These are phyloP conservation scores for Pyrus communis DNA, from an alignment of 306 rosid species.

Conservation along the genomic window DNA sequence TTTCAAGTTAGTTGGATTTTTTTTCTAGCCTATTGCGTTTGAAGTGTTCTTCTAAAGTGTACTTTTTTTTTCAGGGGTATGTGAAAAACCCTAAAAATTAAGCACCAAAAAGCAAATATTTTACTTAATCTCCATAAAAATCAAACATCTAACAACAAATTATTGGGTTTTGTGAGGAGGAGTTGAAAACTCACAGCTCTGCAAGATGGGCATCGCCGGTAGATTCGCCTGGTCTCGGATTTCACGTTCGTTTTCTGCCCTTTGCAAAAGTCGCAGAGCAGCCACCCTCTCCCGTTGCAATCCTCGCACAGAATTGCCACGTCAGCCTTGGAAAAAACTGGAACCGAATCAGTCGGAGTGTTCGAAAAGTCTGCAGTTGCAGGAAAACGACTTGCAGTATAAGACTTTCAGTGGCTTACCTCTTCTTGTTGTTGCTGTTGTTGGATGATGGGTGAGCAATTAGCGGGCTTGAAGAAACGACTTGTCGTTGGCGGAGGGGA, in stretches of 20 bases:
- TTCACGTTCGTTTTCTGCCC: constrained; percentile 80
- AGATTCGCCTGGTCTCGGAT: constrained; percentile 59
- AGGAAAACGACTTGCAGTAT: not conserved
- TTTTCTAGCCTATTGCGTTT: too few species aligned
- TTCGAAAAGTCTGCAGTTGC: not conserved
- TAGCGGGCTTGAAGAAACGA: constrained; percentile 24
- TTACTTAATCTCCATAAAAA: not conserved
- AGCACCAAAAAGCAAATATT: not conserved
- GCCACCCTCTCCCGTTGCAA: constrained; percentile 83
- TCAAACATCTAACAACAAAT: not conserved
- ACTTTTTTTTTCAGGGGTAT: too few species aligned
- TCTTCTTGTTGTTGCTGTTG: constrained; percentile 12
- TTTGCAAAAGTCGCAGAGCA: constrained; percentile 67
- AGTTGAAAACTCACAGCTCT: constrained; percentile 53
- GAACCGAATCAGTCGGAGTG: constrained; percentile 6
- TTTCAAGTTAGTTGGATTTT: too few species aligned
- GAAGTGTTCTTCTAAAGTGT: not conserved
- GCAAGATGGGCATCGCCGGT: constrained; percentile 88
- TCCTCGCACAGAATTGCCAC: constrained; percentile 55
- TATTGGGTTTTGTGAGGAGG: not conserved
- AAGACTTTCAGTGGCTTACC: constrained; percentile 8
- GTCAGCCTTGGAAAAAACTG: constrained; percentile 40
- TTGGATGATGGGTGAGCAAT: constrained; percentile 39
- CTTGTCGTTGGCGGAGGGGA: constrained; percentile 1
- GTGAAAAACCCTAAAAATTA: not conserved